These are phyloP conservation scores for Salix arbutifolia DNA, from an alignment of 345 rosid species.

Conservation along the genomic window DNA sequence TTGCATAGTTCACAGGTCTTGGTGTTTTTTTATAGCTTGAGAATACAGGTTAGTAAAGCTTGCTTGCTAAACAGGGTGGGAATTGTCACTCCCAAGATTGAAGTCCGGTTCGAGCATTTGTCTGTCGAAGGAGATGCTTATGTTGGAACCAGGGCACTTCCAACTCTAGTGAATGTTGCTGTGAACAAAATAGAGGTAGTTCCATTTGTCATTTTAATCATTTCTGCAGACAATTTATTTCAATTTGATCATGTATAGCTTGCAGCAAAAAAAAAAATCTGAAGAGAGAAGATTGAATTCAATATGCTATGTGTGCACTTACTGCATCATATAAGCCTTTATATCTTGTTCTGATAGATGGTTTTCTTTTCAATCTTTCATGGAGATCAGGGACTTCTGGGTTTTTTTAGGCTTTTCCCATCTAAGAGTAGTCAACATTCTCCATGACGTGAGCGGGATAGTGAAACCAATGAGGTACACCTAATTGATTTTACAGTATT, in stretches of 20 bases:
- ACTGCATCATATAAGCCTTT: not conserved
- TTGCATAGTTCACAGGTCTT: not conserved
- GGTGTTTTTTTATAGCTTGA: not conserved
- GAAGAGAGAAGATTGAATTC: not conserved
- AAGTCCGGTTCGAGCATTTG: conserved; percentile 44
- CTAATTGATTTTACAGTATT: not conserved
- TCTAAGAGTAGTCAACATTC: conserved; percentile 39
- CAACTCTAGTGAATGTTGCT: conserved; percentile 40
- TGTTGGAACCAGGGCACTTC: conserved; percentile 53
- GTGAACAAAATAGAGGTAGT: conserved; percentile 44
- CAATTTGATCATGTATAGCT: not conserved
- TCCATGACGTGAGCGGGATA: conserved; percentile 38
- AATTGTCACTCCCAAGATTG: conserved; percentile 47
- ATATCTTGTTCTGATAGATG: not conserved
- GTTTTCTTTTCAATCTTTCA: not conserved
- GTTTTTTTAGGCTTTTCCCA: conserved; percentile 34
- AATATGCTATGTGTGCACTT: not conserved
- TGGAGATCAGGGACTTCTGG: conserved; percentile 36
- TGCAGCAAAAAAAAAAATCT: not conserved
- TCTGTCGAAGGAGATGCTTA: conserved; percentile 53
- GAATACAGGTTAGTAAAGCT: not conserved
- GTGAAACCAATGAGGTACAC: conserved; percentile 52
- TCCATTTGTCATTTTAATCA: not conserved
- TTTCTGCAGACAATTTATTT: not conserved
- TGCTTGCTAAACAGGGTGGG: conserved; percentile 37